Evolutionary conservation across 2,329 filamentous ascomycete species (phyloP), one percentile per base, ranked within the genome.

Genomic region (Rhynchosporium graminicola): DNA sequence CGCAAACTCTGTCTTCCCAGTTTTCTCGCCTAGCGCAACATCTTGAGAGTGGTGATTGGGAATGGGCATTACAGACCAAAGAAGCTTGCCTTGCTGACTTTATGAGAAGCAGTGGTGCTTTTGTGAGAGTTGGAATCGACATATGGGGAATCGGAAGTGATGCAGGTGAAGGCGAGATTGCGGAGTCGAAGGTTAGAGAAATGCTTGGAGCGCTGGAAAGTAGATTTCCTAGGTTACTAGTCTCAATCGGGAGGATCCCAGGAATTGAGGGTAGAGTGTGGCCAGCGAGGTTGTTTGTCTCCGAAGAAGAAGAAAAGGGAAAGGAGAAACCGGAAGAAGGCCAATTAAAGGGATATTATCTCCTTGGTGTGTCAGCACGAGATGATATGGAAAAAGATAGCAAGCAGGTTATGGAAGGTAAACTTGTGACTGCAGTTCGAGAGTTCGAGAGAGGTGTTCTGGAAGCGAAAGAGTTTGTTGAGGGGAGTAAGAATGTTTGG

Each of bases 391-490:
- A 64, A 47, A 31, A n/a, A 5, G 59, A 67, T n/a, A 40, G 29
- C 28, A 65, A 64, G 52, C 60, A 59, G 28, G 13, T 62, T 6
- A 51, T 67, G 52, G 60, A 46, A 29, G 55, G 63, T 4, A 67
- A 67, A 28, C 45, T 67, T 10, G 33, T 62, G 31, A 58, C 58
- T n/a, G 50, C 51, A 26, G 59, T 65, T 8, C 51, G 65, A 28
- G 65, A 67, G 33, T 67, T 67, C 38, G 65, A 67, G 28, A 47
- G 46, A 12, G 60, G 33, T 15, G 52, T 67, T 5, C 55, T 57
- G 38, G 57, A 51, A 43, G 29, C n/a, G n/a, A 63, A 40, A 36
- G 65, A 67, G 42, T 54, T 67, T 28, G 33, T 58, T n/a, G 58
- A 31, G 13, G 47, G 40, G 15, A 59, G 40, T 13, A 29, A 46